A percentile compares a stretch with the other conserved stretches of the same genome.
Conservation (phyloP, 441 rosid species). For the Populus hybrid region DNA sequence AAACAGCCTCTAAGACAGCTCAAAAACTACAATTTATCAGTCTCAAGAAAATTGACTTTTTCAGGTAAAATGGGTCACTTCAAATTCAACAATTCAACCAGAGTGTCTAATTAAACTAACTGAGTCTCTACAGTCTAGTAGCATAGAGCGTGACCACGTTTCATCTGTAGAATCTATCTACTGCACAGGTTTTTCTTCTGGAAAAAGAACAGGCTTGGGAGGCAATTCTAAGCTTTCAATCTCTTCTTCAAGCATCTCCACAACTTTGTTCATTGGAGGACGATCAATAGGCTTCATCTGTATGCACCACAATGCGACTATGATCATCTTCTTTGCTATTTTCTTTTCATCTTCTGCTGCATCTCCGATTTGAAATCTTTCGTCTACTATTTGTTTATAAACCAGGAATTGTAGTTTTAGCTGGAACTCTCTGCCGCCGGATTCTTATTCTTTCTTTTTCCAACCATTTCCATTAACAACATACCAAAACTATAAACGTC, state of each 20-base stretch:
- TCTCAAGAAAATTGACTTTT: too few relatives aligned
- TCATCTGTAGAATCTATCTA: too few relatives aligned
- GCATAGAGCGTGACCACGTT: background rate
- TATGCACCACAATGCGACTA: constrained; percentile 23
- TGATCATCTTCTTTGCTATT: constrained; percentile 15
- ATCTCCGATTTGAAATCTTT: constrained; percentile 3
- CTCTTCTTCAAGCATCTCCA: constrained; percentile 20
- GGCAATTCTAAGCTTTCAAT: constrained; percentile 7
- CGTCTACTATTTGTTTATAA: constrained; percentile 1
- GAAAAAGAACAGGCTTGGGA: constrained; percentile 12
- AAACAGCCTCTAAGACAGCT: too few relatives aligned
- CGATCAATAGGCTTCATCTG: constrained; percentile 21
- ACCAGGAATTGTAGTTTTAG: constrained; percentile 19
- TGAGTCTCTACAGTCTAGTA: too few relatives aligned
- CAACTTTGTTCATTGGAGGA: constrained; percentile 18
- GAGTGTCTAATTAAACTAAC: too few relatives aligned
- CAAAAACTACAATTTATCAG: too few relatives aligned
- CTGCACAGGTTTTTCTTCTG: constrained; percentile 2
- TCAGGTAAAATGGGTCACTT: too few relatives aligned
- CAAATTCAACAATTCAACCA: too few relatives aligned
- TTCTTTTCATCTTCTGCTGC: constrained; percentile 4
- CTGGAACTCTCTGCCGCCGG: constrained; percentile 8
- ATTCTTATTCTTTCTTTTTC: constrained; percentile 1
- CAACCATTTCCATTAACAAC: background rate
- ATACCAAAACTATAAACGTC: background rate